A percentile compares a stretch with the other conserved stretches of the same genome.
Evolutionary conservation across 2,329 filamentous ascomycete species (phyloP).

Genomic region (Colletotrichum eremochloae): DNA sequence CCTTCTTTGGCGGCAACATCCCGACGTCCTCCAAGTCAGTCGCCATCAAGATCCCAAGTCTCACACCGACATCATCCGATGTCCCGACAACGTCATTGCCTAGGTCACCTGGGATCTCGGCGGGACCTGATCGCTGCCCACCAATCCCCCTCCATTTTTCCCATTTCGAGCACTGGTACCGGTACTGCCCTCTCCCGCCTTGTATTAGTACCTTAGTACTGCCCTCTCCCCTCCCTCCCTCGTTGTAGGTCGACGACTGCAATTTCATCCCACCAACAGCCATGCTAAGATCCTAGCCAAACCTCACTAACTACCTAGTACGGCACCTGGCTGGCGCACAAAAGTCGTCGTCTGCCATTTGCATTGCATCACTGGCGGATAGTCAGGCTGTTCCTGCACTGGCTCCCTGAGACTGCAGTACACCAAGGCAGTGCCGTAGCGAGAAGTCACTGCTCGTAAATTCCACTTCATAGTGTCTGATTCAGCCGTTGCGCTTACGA

Average conservation of each 20-base stretch:
- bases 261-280: slow-evolving; percentile 34
- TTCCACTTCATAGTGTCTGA: neutral
- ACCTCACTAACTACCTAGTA: slow-evolving; percentile 3
- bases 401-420: slow-evolving; percentile 14
- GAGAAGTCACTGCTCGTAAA: slow-evolving; percentile 8
- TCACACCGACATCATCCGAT: slow-evolving; percentile 40
- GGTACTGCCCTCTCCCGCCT: neutral
- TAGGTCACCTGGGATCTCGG: slow-evolving; percentile 40
- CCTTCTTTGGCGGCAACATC: neutral
- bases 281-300: neutral
- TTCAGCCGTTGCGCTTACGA: slow-evolving; percentile 30
- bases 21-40: slow-evolving; percentile 3
- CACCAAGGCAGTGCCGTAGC: neutral
- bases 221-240: neutral
- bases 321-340: slow-evolving; percentile 27
- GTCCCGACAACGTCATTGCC: slow-evolving; percentile 40
- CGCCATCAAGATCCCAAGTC: slow-evolving; percentile 10
- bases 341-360: neutral
- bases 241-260: slow-evolving; percentile 5
- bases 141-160: slow-evolving; percentile 6
- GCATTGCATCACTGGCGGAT: slow-evolving; percentile 24
- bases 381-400: slow-evolving; percentile 37
- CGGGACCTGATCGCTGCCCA: slow-evolving; percentile 41
- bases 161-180: neutral
- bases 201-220: neutral